These are phyloP conservation scores for Keithomyces neogunnii DNA, from an alignment of 2,329 filamentous ascomycete species.

Conservation along the genomic window DNA sequence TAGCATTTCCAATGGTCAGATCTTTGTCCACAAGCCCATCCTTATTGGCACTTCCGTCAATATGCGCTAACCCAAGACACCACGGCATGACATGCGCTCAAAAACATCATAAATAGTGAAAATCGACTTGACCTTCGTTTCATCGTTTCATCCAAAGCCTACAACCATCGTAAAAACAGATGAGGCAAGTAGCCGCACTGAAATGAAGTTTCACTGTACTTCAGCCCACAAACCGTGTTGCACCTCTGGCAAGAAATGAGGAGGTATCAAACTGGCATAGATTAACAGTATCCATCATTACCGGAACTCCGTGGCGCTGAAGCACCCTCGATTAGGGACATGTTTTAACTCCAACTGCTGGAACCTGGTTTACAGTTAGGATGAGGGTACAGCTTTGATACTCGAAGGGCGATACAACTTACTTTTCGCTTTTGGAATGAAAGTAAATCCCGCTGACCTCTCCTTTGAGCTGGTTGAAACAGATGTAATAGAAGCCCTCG, in stretches of 20 bases:
- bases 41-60: background rate
- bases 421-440: conserved; percentile 97
- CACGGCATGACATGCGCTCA: background rate
- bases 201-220: background rate
- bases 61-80: background rate
- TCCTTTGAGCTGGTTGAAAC: conserved; percentile 87
- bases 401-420: conserved; percentile 28
- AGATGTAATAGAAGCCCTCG: conserved; percentile 98
- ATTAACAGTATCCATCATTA: conserved; percentile 14
- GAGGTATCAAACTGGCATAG: background rate
- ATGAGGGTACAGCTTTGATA: background rate
- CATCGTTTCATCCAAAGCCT: background rate
- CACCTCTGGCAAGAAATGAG: too few relatives aligned
- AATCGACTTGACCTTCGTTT: background rate
- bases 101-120: background rate
- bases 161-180: background rate
- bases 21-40: background rate
- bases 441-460: conserved; percentile 93
- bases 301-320: conserved; percentile 75
- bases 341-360: conserved; percentile 90
- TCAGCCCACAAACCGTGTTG: background rate
- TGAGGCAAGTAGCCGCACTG: background rate
- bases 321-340: conserved; percentile 75
- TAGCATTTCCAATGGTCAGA: background rate
- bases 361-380: conserved; percentile 47